A percentile compares a stretch with the other conserved stretches of the same genome.
Evolutionary conservation across 768 basidiomycete species (phyloP).

Genomic region (Termitomyces eurrhizus): DNA sequence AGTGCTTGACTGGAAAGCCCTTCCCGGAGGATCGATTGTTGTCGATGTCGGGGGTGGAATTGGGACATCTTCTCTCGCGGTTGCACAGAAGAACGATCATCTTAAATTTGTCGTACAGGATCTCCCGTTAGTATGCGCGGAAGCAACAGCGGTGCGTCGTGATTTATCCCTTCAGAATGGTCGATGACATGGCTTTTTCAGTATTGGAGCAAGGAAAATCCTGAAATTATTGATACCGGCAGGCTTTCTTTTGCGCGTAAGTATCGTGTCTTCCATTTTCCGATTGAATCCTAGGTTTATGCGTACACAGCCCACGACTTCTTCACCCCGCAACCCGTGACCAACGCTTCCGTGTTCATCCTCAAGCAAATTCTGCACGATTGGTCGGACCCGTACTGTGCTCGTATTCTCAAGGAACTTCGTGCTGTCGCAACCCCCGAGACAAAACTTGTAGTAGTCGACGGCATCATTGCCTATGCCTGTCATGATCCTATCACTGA

Average conservation of each 20-base stretch:
- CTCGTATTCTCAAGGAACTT: constrained; percentile 28
- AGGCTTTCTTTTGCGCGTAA: constrained; percentile 5
- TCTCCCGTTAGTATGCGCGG: constrained; percentile 12
- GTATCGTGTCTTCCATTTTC: not conserved
- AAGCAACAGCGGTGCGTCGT: constrained; percentile 10
- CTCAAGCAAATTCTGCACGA: constrained; percentile 34
- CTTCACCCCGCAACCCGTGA: constrained; percentile 31
- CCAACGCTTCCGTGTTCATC: constrained; percentile 32
- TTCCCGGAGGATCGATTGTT: constrained; percentile 19
- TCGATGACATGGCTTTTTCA: not conserved
- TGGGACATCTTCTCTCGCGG: constrained; percentile 18
- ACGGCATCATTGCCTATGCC: constrained; percentile 28
- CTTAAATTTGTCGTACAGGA: constrained; percentile 25
- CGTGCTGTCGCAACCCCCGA: constrained; percentile 26
- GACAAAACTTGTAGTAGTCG: constrained; percentile 35
- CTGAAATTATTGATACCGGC: constrained; percentile 3
- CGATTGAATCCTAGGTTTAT: not conserved
- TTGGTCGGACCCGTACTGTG: constrained; percentile 30
- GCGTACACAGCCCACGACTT: constrained; percentile 28
- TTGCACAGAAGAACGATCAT: constrained; percentile 18
- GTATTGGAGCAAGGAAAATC: constrained; percentile 7
- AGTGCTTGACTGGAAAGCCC: constrained; percentile 23
- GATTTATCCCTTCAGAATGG: not conserved
- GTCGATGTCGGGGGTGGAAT: constrained; percentile 29
- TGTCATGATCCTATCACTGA: constrained; percentile 12